A percentile compares a stretch with the other conserved stretches of the same genome.
These are phyloP conservation scores for Bromus sterilis DNA, from an alignment of 176 grass and related monocot species.

Conservation along the genomic window DNA sequence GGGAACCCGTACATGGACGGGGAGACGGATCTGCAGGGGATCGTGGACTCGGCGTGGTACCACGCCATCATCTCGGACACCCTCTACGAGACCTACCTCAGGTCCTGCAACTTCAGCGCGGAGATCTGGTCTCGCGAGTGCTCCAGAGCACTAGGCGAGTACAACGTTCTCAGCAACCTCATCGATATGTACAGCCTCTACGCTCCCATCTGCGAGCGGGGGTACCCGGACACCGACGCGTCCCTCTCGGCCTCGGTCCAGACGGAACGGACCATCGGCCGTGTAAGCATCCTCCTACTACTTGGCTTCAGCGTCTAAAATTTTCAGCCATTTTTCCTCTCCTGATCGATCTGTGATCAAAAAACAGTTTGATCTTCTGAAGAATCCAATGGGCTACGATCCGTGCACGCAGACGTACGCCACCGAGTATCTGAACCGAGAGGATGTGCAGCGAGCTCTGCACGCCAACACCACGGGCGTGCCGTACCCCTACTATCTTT, in stretches of 20 bases:
- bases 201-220: constrained; percentile 15
- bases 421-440: constrained; percentile 27
- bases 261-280: not conserved
- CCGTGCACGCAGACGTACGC: constrained; percentile 29
- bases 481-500: constrained; percentile 3
- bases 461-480: constrained; percentile 17
- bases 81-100: constrained; percentile 25
- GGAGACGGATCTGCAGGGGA: constrained; percentile 30
- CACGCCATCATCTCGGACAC: constrained; percentile 53
- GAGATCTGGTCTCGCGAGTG: not conserved
- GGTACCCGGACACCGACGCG: constrained; percentile 27
- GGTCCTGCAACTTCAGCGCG: constrained; percentile 36
- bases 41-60: constrained; percentile 44
- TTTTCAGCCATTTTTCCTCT: not conserved
- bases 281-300: constrained; percentile 3
- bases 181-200: constrained; percentile 65
- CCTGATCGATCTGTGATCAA: not conserved
- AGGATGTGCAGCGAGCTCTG: constrained; percentile 45
- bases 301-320: not conserved
- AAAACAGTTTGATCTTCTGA: not conserved
- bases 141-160: constrained; percentile 12
- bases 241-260: not conserved
- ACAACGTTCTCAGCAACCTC: constrained; percentile 18
- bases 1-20: constrained; percentile 52
- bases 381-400: constrained; percentile 32